Base-by-base conservation (phyloP, 768 basidiomycete genomes). In the Auricularia cornea region DNA sequence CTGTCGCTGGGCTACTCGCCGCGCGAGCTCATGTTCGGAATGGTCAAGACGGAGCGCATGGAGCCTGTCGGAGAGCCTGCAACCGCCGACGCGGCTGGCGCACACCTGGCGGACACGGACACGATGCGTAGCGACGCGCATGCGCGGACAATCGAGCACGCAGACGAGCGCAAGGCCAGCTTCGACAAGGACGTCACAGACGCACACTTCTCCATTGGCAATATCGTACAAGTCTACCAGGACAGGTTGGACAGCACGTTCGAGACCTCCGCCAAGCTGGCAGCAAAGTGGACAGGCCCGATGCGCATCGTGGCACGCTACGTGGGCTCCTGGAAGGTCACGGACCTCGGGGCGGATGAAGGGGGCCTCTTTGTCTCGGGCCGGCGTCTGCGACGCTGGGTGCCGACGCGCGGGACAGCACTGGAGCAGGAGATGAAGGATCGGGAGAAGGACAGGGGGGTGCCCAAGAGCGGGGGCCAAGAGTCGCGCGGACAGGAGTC, bases 211-310 rank as follows among this genome's bases (percentile, higher is more conserved):
- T 8, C 35, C 5, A 32, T 26, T 4, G 60, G 60, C 11, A n/a
- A 60, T 16, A 32, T 60, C 20, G 60, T 60, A 11, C 60, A 60
- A 38, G 60, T 60, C 4, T 60, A 60, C 33, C 20, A 35, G 5
- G 28, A 20, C 14, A 3, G 30, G 3, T 14, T 32, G 32, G 60
- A 60, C n/a, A 35, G 29, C 14, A 31, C 57, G 14, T 59, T 59
- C 57, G 29, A 16, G 33, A 28, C 20, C 29, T 18, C 14, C n/a
- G 16, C 29, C 10, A 59, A 59, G 26, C 57, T 59, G 10, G 28
- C 57, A 8, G 30, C 57, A 23, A 59, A 35, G 18, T 48, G 44
- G 44, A 14, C 16, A 20, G 44, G 23, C 6, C 44, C 6, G 44
- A 48, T 48, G 44, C 44, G 44, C 44, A 18, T 48, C 6, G 44